These are phyloP conservation scores for Cystobasidium sp. DNA, from an alignment of 1,284 basidiomycete genomes.

Conservation along the genomic window DNA sequence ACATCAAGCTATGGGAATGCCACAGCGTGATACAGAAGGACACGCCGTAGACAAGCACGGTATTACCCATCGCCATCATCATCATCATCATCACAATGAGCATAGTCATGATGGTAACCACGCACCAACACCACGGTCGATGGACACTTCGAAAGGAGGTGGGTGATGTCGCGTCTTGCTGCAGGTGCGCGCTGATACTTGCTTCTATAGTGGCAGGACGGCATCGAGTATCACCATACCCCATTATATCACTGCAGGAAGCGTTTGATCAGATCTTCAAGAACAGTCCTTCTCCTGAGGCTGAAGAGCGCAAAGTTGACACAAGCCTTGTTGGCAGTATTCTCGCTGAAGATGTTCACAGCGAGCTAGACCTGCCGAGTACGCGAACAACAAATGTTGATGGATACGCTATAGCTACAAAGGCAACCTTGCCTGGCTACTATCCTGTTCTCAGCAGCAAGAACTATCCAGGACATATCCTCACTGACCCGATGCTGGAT, in stretches of 20 bases:
- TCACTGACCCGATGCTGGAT: conserved; percentile 60
- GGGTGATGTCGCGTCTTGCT: conserved; percentile 50
- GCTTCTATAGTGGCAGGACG: conserved; percentile 65
- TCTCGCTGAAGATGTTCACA: conserved; percentile 73
- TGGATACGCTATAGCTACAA: conserved; percentile 71
- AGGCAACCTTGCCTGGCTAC: conserved; percentile 61
- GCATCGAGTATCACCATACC: conserved; percentile 75
- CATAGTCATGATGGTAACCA: conserved; percentile 56
- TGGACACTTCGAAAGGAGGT: conserved; percentile 71
- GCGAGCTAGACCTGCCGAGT: conserved; percentile 67
- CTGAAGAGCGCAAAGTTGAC: conserved; percentile 61
- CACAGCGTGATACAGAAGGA: conserved; percentile 29
- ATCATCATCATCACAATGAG: conserved; percentile 60
- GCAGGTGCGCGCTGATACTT: background rate
- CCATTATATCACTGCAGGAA: conserved; percentile 68
- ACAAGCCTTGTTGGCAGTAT: conserved; percentile 67
- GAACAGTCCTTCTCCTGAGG: conserved; percentile 61
- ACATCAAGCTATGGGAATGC: conserved; percentile 58
- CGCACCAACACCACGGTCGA: conserved; percentile 63
- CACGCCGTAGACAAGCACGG: conserved; percentile 23
- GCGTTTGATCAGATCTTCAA: conserved; percentile 67
- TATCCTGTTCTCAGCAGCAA: conserved; percentile 73
- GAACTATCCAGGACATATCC: conserved; percentile 55
- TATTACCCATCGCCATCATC: conserved; percentile 40
- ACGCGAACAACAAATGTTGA: conserved; percentile 78